Base-by-base conservation (phyloP, 1,139 yeast species). In the Suhomyces kunorum region DNA sequence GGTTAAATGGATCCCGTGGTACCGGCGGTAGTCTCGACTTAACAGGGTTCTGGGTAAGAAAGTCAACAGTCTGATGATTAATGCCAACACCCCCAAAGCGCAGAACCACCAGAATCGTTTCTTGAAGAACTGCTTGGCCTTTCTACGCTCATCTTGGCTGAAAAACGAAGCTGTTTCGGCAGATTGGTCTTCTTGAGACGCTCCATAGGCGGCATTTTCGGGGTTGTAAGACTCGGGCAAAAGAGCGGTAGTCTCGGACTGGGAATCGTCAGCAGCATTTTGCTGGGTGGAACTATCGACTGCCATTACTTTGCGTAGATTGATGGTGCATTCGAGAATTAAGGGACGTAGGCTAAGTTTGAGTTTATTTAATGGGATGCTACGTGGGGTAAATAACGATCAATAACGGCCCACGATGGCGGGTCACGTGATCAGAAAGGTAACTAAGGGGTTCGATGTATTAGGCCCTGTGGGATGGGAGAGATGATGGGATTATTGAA, bases 1-100 rank as follows among this genome's bases (percentile, higher is more conserved):
- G 3, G 89, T 81, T 36, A 83, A 55, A 40, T 66, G 75, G 19
- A 83, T 74, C 16, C 82, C 80, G 60, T 88, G 88, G 53, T 87
- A 63, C 40, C 96, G 65, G 51, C 92, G 74, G 58, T 87, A 80
- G 60, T 90, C 98, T 47, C 97, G 71, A 39, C 86, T 80, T 14
- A 88, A 66, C 1, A 96, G 87, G 1, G 98, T 88, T 44, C 97
- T 65, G 1, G 97, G 97, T 20, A 89, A 68, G 56, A 90, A 90
- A 1, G 87, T 80, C 36, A 88, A 67, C 40, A 85, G 79, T 51
- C 85, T 78, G 4, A 80, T 68, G 9, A 80, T 63, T 33, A 78
- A 65, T 42, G 76, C 80, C 6, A 74, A 54, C 35, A 76, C 51
- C 12, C 87, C 89, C 37, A 78, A 60, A n/a, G 71, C 65, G 54